phyloP scores from a whole-genome alignment of 2,329 filamentous ascomycete species.

The Nemania diffusa region DNA sequence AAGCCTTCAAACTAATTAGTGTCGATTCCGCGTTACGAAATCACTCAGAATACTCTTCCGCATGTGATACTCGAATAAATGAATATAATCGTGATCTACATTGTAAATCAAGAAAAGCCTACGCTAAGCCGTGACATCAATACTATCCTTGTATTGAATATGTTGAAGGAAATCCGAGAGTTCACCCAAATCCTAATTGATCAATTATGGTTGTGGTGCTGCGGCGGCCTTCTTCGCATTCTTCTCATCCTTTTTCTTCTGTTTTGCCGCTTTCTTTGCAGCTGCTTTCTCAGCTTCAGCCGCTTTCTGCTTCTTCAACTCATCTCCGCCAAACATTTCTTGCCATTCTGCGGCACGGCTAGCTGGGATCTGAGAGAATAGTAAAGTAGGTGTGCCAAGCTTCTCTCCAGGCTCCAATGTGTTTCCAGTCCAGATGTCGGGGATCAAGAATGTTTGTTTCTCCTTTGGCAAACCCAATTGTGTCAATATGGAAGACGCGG shows the following conservation, averaged over 20 bases:
- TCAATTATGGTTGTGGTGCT: not conserved
- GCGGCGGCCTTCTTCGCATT: conserved; percentile 51
- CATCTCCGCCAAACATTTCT: conserved; percentile 74
- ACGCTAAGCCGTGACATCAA: not conserved
- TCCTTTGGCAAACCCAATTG: conserved; percentile 71
- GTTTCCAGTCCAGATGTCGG: conserved; percentile 72
- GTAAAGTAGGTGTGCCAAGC: conserved; percentile 80
- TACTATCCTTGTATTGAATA: not conserved
- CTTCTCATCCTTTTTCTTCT: conserved; percentile 63
- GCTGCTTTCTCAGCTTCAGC: conserved; percentile 62
- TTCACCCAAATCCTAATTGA: not conserved
- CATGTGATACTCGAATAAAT: not conserved
- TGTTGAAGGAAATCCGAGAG: not conserved
- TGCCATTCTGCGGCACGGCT: conserved; percentile 86
- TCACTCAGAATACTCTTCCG: too few species aligned
- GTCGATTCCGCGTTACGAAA: too few species aligned
- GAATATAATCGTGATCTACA: not conserved
- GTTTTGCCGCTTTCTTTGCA: conserved; percentile 62
- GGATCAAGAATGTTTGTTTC: conserved; percentile 62
- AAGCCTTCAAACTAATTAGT: too few species aligned
- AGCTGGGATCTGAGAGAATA: conserved; percentile 85
- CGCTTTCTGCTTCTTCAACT: conserved; percentile 75
- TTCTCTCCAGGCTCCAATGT: conserved; percentile 77
- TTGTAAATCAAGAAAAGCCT: not conserved
- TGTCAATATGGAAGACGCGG: conserved; percentile 74